These are phyloP conservation scores for Fusarium euwallaceae DNA, from an alignment of 2,329 filamentous ascomycete species.

Conservation along the genomic window DNA sequence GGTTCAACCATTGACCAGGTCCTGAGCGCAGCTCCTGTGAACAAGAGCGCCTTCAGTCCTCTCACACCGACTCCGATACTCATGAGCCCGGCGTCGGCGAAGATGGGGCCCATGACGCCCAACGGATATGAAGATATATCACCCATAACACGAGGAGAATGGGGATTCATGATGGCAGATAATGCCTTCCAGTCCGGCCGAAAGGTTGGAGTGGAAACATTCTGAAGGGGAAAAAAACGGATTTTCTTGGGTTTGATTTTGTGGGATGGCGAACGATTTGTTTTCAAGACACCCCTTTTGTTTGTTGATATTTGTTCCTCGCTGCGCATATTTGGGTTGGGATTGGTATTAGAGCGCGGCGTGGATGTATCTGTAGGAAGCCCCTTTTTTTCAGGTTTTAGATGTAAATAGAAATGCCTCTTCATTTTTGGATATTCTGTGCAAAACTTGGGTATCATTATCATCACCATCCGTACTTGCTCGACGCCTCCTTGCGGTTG, in stretches of 20 bases:
- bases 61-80: slow-evolving; percentile 38
- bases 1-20: slow-evolving; percentile 60
- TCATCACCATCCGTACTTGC: slow-evolving; percentile 82
- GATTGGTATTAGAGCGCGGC: slow-evolving; percentile 23
- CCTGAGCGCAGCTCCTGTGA: slow-evolving; percentile 48
- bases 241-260: slow-evolving; percentile 7
- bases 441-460: slow-evolving; percentile 42
- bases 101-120: slow-evolving; percentile 66
- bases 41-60: slow-evolving; percentile 39
- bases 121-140: slow-evolving; percentile 73
- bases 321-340: slow-evolving; percentile 23
- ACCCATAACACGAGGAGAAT: slow-evolving; percentile 72
- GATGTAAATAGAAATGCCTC: slow-evolving; percentile 14
- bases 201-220: slow-evolving; percentile 62
- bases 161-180: slow-evolving; percentile 70
- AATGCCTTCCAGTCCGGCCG: slow-evolving; percentile 58
- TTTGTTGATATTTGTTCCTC: slow-evolving; percentile 12
- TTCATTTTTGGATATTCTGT: slow-evolving; percentile 22
- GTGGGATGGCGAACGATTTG: slow-evolving; percentile 22
- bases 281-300: slow-evolving; percentile 25
- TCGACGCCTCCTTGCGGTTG: slow-evolving; percentile 85
- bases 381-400: slow-evolving; percentile 2
- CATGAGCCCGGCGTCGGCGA: slow-evolving; percentile 41
- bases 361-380: slow-evolving; percentile 6
- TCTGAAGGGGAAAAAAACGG: slow-evolving; percentile 16